phyloP scores from a whole-genome alignment of 208 protist species.

The Sergeia podlipaevii region DNA sequence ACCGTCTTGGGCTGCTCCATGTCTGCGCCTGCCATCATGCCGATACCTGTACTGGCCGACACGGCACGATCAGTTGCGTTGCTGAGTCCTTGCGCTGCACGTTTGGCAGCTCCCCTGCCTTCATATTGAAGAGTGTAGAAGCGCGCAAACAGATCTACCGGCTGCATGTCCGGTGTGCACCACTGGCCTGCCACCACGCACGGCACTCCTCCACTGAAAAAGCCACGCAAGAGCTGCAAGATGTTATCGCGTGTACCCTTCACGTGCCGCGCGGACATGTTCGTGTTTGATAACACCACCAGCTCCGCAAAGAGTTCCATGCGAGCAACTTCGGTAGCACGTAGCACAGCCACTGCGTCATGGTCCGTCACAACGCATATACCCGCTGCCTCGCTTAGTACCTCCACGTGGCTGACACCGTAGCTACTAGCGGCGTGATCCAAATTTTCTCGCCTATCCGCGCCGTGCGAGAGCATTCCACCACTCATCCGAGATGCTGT shows the following conservation, averaged over 20 bases:
- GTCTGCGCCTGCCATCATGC: not conserved
- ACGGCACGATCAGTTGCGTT: not conserved
- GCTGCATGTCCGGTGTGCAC: slow-evolving; percentile 90
- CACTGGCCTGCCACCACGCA: slow-evolving; percentile 81
- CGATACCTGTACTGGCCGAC: not conserved
- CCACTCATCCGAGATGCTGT: slow-evolving; percentile 25
- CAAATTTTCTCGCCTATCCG: slow-evolving; percentile 18
- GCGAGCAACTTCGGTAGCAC: slow-evolving; percentile 59
- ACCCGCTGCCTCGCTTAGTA: slow-evolving; percentile 14
- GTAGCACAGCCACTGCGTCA: slow-evolving; percentile 45
- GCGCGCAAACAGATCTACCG: slow-evolving; percentile 60
- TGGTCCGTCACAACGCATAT: slow-evolving; percentile 11
- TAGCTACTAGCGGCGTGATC: slow-evolving; percentile 4
- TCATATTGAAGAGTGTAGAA: slow-evolving; percentile 59
- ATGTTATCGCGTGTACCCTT: slow-evolving; percentile 52
- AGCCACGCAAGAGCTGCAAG: slow-evolving; percentile 59
- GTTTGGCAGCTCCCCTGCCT: slow-evolving; percentile 11
- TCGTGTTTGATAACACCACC: slow-evolving; percentile 77
- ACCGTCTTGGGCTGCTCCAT: not conserved
- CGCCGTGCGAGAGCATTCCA: slow-evolving; percentile 12
- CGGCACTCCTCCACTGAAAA: slow-evolving; percentile 67
- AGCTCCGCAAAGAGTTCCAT: slow-evolving; percentile 84
- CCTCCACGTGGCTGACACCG: slow-evolving; percentile 7
- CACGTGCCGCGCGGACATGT: slow-evolving; percentile 48
- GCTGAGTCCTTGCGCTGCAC: not conserved